A percentile compares a stretch with the other conserved stretches of the same genome.
Evolutionary conservation across 805 yeast genomes (phyloP).

Genomic region (Kuraishia hungarica): DNA sequence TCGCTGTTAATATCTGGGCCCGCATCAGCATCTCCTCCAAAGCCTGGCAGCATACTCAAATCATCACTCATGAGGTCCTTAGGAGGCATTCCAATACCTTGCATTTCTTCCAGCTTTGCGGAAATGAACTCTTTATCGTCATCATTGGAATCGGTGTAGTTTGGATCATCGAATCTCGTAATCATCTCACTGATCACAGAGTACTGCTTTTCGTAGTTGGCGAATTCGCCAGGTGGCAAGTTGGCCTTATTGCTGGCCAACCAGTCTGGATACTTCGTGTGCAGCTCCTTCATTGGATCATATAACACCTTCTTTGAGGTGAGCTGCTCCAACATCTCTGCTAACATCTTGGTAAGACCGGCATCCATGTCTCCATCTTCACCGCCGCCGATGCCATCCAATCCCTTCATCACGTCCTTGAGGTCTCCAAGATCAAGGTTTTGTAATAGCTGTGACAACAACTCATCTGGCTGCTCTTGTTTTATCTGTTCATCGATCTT

Average conservation of each 20-base stretch:
- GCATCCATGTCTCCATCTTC: conserved; percentile 36
- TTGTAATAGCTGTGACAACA: conserved; percentile 54
- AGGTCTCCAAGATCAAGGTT: conserved; percentile 48
- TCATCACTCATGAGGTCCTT: conserved; percentile 46
- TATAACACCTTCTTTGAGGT: conserved; percentile 80
- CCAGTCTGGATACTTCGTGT: conserved; percentile 66
- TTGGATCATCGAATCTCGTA: conserved; percentile 53
- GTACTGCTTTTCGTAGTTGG: conserved; percentile 53
- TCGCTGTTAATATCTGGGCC: conserved; percentile 30
- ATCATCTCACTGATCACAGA: conserved; percentile 53
- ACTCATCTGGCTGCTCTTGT: conserved; percentile 32
- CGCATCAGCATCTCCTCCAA: conserved; percentile 27
- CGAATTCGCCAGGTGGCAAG: conserved; percentile 36
- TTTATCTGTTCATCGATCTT: conserved; percentile 53
- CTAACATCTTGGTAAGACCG: conserved; percentile 46
- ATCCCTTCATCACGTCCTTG: conserved; percentile 13
- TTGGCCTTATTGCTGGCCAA: conserved; percentile 39
- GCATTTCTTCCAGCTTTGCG: conserved; percentile 54
- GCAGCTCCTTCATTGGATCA: conserved; percentile 80
- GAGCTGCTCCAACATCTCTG: conserved; percentile 72
- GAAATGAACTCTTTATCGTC: conserved; percentile 43
- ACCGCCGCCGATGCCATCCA: conserved; percentile 20
- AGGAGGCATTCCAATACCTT: conserved; percentile 77
- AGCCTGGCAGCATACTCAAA: conserved; percentile 35
- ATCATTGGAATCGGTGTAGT: conserved; percentile 45